Percentiles rank a stretch among this genome's conserved stretches.
phyloP scores from a whole-genome alignment of 805 yeast species.

The Monosporozyma aerobia region DNA sequence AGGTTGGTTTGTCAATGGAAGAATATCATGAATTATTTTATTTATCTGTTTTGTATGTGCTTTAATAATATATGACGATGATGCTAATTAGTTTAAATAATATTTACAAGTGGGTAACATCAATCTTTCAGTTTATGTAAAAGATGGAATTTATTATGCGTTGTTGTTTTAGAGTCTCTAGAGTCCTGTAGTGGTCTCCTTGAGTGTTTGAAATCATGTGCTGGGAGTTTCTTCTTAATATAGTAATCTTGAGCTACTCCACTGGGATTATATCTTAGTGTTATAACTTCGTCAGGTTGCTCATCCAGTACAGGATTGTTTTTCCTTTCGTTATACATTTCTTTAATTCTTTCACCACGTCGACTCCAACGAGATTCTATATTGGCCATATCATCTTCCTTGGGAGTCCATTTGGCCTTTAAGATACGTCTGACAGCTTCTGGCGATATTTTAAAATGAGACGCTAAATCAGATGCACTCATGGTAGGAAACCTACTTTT shows the following conservation, averaged over 20 bases:
- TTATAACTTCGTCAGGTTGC: background rate
- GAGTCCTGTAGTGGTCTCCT: background rate
- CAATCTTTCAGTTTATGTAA: background rate
- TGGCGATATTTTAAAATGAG: constrained; percentile 62
- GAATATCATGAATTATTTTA: constrained; percentile 13
- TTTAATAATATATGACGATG: background rate
- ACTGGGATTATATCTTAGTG: background rate
- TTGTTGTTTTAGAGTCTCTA: background rate
- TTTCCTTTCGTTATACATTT: constrained; percentile 8
- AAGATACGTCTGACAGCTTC: constrained; percentile 76
- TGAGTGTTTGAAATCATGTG: background rate
- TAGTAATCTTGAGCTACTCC: background rate
- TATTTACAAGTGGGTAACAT: background rate
- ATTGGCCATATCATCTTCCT: constrained; percentile 39
- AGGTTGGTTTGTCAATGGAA: constrained; percentile 35
- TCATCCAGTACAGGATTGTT: background rate
- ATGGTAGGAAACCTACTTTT: constrained; percentile 52
- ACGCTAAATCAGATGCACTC: constrained; percentile 49
- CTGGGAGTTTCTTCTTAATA: background rate
- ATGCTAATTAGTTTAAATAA: no score
- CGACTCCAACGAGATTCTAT: constrained; percentile 44
- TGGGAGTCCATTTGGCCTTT: constrained; percentile 69
- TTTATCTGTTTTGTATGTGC: background rate
- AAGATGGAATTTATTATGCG: background rate
- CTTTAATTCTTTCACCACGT: constrained; percentile 36